These are phyloP conservation scores for Backusella australiensis DNA, from an alignment of 192 early-diverging fungal species.

Conservation along the genomic window DNA sequence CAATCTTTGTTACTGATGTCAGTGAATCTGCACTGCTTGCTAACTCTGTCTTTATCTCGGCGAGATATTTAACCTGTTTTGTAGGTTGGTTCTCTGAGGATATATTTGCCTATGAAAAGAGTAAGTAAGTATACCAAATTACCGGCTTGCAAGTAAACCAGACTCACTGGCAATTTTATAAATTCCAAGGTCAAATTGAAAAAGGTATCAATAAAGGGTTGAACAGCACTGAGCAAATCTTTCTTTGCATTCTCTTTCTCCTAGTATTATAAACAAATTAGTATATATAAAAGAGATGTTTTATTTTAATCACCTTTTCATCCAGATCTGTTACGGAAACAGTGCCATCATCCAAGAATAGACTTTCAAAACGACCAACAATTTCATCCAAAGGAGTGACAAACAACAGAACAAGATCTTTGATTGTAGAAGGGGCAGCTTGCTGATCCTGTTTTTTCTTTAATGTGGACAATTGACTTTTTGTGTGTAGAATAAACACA, in stretches of 20 bases:
- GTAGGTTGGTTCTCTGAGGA: background rate
- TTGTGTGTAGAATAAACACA: too few relatives aligned
- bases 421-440: background rate
- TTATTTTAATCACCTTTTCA: background rate
- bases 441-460: conserved; percentile 7
- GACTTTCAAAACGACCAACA: background rate
- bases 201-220: conserved; percentile 42
- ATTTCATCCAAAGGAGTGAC: conserved; percentile 15
- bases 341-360: conserved; percentile 1
- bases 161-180: conserved; percentile 48
- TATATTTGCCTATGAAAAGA: background rate
- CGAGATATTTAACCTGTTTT: conserved; percentile 15
- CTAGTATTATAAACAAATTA: background rate
- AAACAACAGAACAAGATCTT: conserved; percentile 1
- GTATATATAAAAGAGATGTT: too few relatives aligned
- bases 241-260: conserved; percentile 28
- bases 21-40: conserved; percentile 24
- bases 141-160: background rate
- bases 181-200: conserved; percentile 41
- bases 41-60: conserved; percentile 2
- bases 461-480: conserved; percentile 19
- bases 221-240: conserved; percentile 37
- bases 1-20: conserved; percentile 20
- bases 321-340: background rate
- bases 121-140: background rate